A percentile compares a stretch with the other conserved stretches of the same genome.
These are phyloP conservation scores for Verticillium isaacii DNA, from an alignment of 2,329 filamentous ascomycete species.

Conservation along the genomic window DNA sequence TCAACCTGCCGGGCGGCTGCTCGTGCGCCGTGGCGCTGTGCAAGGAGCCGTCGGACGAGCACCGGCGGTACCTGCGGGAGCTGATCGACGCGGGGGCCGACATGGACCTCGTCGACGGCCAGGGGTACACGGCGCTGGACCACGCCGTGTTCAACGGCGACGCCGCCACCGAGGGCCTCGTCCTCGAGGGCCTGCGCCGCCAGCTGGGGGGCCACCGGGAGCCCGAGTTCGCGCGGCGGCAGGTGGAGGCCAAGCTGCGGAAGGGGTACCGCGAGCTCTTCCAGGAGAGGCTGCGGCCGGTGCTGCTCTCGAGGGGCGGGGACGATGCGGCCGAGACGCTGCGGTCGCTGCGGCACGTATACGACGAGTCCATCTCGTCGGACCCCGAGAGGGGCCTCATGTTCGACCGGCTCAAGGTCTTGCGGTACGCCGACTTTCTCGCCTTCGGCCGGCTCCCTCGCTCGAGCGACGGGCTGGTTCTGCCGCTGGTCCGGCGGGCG, in stretches of 20 bases:
- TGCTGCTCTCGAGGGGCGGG: constrained; percentile 17
- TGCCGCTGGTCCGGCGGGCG: neutral
- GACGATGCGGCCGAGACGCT: constrained; percentile 9
- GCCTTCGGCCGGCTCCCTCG: constrained; percentile 18
- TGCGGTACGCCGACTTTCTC: constrained; percentile 22
- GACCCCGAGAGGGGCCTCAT: constrained; percentile 16
- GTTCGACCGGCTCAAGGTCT: constrained; percentile 22
- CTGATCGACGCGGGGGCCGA: constrained; percentile 26
- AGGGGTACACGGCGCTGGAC: constrained; percentile 31
- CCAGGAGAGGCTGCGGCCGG: constrained; percentile 28
- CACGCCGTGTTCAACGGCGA: constrained; percentile 28
- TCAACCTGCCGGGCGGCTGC: constrained; percentile 19
- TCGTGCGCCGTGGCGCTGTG: constrained; percentile 29
- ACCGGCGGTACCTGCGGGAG: constrained; percentile 24
- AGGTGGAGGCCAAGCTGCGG: constrained; percentile 21
- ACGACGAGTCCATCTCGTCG: constrained; percentile 14
- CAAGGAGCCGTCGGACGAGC: constrained; percentile 31
- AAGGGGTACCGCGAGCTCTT: constrained; percentile 30
- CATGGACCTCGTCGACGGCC: constrained; percentile 22
- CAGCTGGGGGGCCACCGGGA: constrained; percentile 2
- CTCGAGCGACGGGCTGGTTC: constrained; percentile 15
- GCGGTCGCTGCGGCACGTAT: constrained; percentile 16
- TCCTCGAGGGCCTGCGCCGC: constrained; percentile 20
- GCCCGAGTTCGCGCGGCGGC: neutral
- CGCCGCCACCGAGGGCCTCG: constrained; percentile 15